These are phyloP conservation scores for Didymella exigua DNA, from an alignment of 2,329 filamentous ascomycete genomes.

Conservation along the genomic window DNA sequence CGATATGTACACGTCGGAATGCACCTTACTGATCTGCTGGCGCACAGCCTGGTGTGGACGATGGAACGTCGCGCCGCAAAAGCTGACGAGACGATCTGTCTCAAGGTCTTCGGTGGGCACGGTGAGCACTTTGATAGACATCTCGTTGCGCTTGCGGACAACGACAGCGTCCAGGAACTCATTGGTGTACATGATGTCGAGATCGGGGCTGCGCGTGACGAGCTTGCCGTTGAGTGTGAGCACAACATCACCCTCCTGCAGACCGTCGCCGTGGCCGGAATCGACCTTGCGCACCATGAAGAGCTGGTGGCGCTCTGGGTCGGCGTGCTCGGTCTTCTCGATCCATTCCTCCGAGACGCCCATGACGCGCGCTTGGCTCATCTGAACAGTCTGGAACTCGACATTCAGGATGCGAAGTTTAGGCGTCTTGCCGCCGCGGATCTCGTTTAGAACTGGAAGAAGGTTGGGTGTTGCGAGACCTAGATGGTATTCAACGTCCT, in stretches of 20 bases:
- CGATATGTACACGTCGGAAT: conserved; percentile 95
- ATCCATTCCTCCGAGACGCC: conserved; percentile 97
- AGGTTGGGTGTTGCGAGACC: conserved; percentile 88
- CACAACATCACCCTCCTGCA: conserved; percentile 91
- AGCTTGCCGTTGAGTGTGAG: conserved; percentile 89
- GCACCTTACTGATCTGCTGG: conserved; percentile 95
- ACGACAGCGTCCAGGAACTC: conserved; percentile 82
- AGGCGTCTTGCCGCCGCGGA: conserved; percentile 78
- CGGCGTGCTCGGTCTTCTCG: conserved; percentile 82
- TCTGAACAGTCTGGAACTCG: conserved; percentile 92
- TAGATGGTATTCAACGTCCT: conserved; percentile 96
- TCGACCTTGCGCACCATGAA: conserved; percentile 97
- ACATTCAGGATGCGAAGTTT: conserved; percentile 89
- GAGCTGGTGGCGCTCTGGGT: conserved; percentile 90
- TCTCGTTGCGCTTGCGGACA: conserved; percentile 81
- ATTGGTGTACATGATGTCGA: conserved; percentile 96
- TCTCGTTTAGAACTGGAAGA: conserved; percentile 84
- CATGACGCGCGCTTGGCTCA: conserved; percentile 97
- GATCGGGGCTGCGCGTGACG: conserved; percentile 88
- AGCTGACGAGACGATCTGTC: conserved; percentile 88
- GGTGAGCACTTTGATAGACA: conserved; percentile 78
- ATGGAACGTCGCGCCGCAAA: conserved; percentile 93
- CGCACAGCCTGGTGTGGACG: conserved; percentile 93
- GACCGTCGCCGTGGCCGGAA: conserved; percentile 64
- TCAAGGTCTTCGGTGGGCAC: conserved; percentile 89